A percentile compares a stretch with the other conserved stretches of the same genome.
Evolutionary conservation across 2,329 filamentous ascomycete species (phyloP).

Genomic region (Fusarium vanettenii): DNA sequence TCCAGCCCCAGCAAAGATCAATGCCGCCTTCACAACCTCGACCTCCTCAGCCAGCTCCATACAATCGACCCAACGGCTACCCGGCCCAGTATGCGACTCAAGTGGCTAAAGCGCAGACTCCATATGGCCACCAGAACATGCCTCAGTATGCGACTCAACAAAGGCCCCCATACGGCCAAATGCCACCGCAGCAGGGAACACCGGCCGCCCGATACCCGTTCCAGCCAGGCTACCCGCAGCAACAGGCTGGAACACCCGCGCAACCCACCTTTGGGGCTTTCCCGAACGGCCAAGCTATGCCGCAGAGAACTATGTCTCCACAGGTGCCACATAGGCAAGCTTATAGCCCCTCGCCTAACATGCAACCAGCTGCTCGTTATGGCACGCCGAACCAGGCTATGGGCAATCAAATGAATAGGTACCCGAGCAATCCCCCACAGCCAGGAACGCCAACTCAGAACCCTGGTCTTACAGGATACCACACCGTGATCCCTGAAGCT

Average conservation of each 20-base stretch:
- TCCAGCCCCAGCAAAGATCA: conserved; percentile 56
- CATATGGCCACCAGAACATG: conserved; percentile 64
- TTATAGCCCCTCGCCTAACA: conserved; percentile 55
- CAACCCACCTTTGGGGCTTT: conserved; percentile 53
- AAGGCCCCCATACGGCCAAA: conserved; percentile 57
- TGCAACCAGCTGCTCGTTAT: conserved; percentile 50
- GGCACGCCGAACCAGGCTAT: conserved; percentile 46
- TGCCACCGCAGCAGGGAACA: conserved; percentile 54
- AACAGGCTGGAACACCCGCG: conserved; percentile 51
- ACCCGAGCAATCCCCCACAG: conserved; percentile 48
- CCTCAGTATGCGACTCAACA: conserved; percentile 60
- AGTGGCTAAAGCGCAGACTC: conserved; percentile 63
- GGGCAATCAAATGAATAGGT: conserved; percentile 47
- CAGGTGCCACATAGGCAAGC: conserved; percentile 53
- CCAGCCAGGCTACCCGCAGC: conserved; percentile 53
- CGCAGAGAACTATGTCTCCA: conserved; percentile 58
- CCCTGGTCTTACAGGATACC: conserved; percentile 58
- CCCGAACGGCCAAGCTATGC: conserved; percentile 57
- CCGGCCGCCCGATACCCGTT: conserved; percentile 57
- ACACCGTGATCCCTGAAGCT: conserved; percentile 61
- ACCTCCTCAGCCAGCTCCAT: conserved; percentile 59
- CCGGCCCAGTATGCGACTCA: conserved; percentile 60
- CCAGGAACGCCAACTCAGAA: conserved; percentile 48
- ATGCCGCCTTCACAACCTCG: conserved; percentile 49
- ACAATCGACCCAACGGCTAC: conserved; percentile 62